A percentile compares a stretch with the other conserved stretches of the same genome.
Evolutionary conservation across 257 asterid species (phyloP).

Genomic region (Solanum chmielewskii): DNA sequence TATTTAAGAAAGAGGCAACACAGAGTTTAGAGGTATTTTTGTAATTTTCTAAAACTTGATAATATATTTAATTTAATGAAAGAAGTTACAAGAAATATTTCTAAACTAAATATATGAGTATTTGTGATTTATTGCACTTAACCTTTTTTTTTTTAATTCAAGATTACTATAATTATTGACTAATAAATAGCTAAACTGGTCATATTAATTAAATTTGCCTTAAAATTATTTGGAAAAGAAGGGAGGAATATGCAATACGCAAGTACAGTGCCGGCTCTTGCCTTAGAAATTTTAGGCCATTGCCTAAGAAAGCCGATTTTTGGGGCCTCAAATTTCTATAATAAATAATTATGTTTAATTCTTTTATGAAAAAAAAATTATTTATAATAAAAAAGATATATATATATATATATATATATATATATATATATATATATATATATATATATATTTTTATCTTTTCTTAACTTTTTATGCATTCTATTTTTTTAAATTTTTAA

Average conservation of each 20-base stretch:
- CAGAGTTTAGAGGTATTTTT: background rate
- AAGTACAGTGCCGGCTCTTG: background rate
- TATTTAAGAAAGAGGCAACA: background rate
- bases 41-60: background rate
- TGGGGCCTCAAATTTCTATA: too few relatives aligned
- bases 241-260: background rate
- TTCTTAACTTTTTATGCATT: too few relatives aligned
- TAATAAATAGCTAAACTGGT: background rate
- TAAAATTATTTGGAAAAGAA: background rate
- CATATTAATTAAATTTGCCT: background rate
- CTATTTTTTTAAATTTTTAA: too few relatives aligned
- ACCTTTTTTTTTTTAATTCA: background rate
- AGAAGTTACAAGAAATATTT: background rate
- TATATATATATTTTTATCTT: too few relatives aligned
- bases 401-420: too few relatives aligned
- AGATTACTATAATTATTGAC: background rate
- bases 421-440: too few relatives aligned
- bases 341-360: too few relatives aligned
- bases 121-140: background rate
- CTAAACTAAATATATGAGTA: background rate
- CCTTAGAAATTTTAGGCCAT: too few relatives aligned
- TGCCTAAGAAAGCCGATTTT: too few relatives aligned
- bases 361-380: too few relatives aligned
- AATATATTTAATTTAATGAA: background rate
- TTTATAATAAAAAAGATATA: too few relatives aligned